Percentiles rank a stretch among this genome's conserved stretches.
Conservation (phyloP, 2,329 filamentous ascomycete species). For the Colletotrichum phormii region DNA sequence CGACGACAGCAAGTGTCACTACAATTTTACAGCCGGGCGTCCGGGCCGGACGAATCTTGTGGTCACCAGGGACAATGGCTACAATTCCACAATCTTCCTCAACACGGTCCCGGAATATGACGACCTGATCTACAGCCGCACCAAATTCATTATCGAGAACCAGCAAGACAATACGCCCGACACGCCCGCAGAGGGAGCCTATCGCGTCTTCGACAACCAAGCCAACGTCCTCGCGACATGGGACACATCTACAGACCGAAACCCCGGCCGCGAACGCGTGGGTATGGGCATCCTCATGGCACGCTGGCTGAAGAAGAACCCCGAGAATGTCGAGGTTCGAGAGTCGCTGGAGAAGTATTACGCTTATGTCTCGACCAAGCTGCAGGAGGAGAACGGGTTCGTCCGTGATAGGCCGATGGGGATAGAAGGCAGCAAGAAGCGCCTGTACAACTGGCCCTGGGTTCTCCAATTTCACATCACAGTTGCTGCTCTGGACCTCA, state of each 20-base stretch:
- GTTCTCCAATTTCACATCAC: conserved; percentile 29
- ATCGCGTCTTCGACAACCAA: conserved; percentile 32
- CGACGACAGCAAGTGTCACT: background rate
- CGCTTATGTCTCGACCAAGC: conserved; percentile 28
- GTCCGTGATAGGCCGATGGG: conserved; percentile 20
- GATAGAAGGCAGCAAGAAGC: conserved; percentile 8
- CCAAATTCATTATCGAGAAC: conserved; percentile 26
- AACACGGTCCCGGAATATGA: conserved; percentile 23
- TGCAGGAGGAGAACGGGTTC: conserved; percentile 20
- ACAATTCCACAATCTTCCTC: conserved; percentile 25
- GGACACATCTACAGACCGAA: conserved; percentile 24
- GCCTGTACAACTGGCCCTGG: conserved; percentile 34
- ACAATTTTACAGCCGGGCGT: conserved; percentile 5
- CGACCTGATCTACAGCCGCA: conserved; percentile 21
- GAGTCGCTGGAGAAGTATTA: conserved; percentile 19
- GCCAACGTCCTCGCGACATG: conserved; percentile 24
- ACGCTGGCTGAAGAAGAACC: conserved; percentile 23
- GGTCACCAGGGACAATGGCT: background rate
- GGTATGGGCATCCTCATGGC: conserved; percentile 32
- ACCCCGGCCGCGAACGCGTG: conserved; percentile 32
- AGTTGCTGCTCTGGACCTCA: background rate
- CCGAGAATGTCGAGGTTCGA: background rate
- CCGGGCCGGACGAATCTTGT: conserved; percentile 13
- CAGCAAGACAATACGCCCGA: conserved; percentile 17
- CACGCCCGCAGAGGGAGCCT: conserved; percentile 13